phyloP scores from a whole-genome alignment of 345 rosid genomes.

The Streptanthus diversifolius region DNA sequence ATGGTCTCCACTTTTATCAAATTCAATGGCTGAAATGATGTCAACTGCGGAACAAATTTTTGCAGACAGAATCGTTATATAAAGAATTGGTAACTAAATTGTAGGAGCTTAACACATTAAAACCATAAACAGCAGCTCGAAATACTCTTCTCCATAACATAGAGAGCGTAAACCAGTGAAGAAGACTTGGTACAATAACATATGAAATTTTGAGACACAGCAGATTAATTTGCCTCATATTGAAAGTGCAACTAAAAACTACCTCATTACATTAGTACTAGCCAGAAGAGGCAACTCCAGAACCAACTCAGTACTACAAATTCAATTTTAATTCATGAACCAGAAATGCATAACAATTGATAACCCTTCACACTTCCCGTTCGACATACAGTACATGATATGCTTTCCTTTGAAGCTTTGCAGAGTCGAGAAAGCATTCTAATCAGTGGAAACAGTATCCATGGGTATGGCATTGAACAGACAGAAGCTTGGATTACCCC shows the following conservation, averaged over 20 bases:
- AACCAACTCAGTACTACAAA: conserved; percentile 4
- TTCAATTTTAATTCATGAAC: neutral
- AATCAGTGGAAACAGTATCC: conserved; percentile 1
- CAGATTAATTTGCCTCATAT: neutral
- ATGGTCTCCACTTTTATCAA: conserved; percentile 94
- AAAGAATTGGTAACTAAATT: conserved; percentile 2
- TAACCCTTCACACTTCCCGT: neutral
- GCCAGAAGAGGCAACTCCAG: neutral
- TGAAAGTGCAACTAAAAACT: neutral
- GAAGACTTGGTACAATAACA: neutral
- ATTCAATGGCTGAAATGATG: conserved; percentile 97
- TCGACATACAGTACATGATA: neutral
- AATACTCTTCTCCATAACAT: neutral
- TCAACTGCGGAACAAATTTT: conserved; percentile 65
- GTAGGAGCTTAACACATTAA: neutral
- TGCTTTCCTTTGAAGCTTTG: neutral
- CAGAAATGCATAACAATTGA: neutral
- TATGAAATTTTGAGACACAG: neutral
- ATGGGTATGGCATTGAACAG: conserved; percentile 8
- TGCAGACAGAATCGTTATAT: conserved; percentile 11
- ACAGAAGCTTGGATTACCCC: neutral
- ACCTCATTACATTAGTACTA: neutral
- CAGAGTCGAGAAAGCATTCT: neutral
- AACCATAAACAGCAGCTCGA: conserved; percentile 5
- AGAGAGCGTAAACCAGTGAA: neutral